These are phyloP conservation scores for Aethionema arabicum DNA, from an alignment of 345 rosid genomes.

Conservation along the genomic window DNA sequence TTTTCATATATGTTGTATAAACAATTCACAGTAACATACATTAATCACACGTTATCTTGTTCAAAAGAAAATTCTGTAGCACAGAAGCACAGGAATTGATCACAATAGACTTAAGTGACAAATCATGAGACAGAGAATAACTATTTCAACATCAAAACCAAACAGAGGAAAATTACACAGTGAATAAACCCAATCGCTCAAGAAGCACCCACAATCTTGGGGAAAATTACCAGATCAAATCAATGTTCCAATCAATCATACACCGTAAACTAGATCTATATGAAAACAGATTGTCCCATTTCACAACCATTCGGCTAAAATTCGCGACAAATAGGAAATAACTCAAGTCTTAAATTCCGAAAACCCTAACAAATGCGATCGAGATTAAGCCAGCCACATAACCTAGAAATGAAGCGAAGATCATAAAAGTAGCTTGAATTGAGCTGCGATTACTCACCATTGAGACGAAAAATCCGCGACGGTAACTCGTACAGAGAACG, in stretches of 20 bases:
- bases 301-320: constrained; percentile 3
- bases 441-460: constrained; percentile 29
- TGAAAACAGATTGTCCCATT: neutral
- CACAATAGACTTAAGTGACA: neutral
- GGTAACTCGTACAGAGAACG: constrained; percentile 8
- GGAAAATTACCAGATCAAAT: constrained; percentile 26
- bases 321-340: neutral
- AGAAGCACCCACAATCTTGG: constrained; percentile 9
- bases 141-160: neutral
- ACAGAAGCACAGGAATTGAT: neutral
- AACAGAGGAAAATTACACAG: neutral
- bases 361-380: constrained; percentile 36
- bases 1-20: neutral
- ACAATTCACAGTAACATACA: neutral
- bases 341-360: constrained; percentile 18
- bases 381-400: neutral
- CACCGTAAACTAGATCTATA: constrained; percentile 21
- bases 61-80: neutral
- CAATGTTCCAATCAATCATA: constrained; percentile 26
- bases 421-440: constrained; percentile 2
- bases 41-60: neutral
- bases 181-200: constrained; percentile 21
- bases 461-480: constrained; percentile 8
- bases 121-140: neutral
- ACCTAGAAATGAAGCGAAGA: constrained; percentile 31